Evolutionary conservation across 1,139 yeast genomes (phyloP), one percentile per base, ranked within the genome.

Genomic region (Debaryomyces udenii): DNA sequence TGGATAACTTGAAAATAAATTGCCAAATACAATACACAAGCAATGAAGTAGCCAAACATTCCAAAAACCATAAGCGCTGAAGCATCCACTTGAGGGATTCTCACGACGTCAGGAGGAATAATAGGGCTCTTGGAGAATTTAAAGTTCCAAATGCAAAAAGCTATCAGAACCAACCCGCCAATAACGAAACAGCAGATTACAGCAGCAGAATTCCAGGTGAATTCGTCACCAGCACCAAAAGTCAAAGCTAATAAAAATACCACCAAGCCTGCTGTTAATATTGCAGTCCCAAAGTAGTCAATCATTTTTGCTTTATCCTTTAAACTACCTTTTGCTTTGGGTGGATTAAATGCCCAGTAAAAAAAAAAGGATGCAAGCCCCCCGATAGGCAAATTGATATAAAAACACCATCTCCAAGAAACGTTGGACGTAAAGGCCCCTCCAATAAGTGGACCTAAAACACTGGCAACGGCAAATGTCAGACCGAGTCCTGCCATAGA

Each of bases 401-500:
- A 46, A 27, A 46, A 46, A 59, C 70, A 35, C 50, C 55, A 46
- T 48, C 80, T 67, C 86, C 86, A 80, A 7, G 66, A 46, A 17
- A 60, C 62, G 43, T 66, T 62, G 17, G 65, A 54, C 4, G 76
- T 69, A 43, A 79, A 74, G 0, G 75, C 80, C 22, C 81, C 79
- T 44, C 80, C 80, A 15, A 80, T 56, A 40, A 80, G 69, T 0
- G 86, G 86, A 0, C 85, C 86, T 10, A 75, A 48, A 1, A 77
- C 77, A 40, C 74, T 70, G 2, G 85, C 83, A 9, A 78, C 45
- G 1, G 61, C 58, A 51, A 60, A 56, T 7, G 55, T 48, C 4
- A 50, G 47, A 0, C 83, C 83, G 23, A 78, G 68, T 38, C 66
- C 61, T 0, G 78, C 76, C 72, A 57, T 54, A 4, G 51, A 52